Conservation (phyloP, 352 stramenopile genomes). For the Phytophthora capsici region DNA sequence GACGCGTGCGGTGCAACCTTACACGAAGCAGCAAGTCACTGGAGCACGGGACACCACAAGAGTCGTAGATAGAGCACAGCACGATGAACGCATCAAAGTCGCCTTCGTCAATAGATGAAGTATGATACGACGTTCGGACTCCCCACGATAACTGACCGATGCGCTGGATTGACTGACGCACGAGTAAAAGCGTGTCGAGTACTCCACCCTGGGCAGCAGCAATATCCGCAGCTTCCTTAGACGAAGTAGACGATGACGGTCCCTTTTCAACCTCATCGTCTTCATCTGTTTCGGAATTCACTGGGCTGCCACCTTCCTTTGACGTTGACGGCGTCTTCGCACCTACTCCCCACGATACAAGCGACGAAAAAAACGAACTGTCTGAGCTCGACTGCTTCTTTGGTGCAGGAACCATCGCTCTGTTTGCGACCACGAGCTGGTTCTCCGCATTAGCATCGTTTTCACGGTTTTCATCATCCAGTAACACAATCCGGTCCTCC, state of each 20-base stretch:
- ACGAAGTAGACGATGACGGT: constrained; percentile 62
- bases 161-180: constrained; percentile 86
- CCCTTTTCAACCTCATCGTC: constrained; percentile 76
- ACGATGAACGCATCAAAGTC: constrained; percentile 87
- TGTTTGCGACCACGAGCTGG: constrained; percentile 51
- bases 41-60: constrained; percentile 61
- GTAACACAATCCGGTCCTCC: constrained; percentile 39
- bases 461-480: constrained; percentile 47
- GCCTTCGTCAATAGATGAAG: constrained; percentile 82
- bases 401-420: constrained; percentile 26
- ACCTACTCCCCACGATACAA: constrained; percentile 74
- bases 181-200: constrained; percentile 77
- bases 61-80: constrained; percentile 86
- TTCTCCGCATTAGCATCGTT: constrained; percentile 46
- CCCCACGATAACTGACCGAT: constrained; percentile 86
- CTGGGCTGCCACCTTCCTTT: constrained; percentile 49
- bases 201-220: constrained; percentile 64
- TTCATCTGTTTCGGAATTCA: constrained; percentile 80
- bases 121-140: constrained; percentile 85
- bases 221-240: constrained; percentile 61
- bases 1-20: constrained; percentile 67
- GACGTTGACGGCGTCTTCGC: constrained; percentile 50
- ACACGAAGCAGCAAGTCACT: constrained; percentile 79
- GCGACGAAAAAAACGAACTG: constrained; percentile 44
- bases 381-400: constrained; percentile 45